Base-by-base conservation (phyloP, 106 monocot genomes). In the Dendrobium chrysotoxum region DNA sequence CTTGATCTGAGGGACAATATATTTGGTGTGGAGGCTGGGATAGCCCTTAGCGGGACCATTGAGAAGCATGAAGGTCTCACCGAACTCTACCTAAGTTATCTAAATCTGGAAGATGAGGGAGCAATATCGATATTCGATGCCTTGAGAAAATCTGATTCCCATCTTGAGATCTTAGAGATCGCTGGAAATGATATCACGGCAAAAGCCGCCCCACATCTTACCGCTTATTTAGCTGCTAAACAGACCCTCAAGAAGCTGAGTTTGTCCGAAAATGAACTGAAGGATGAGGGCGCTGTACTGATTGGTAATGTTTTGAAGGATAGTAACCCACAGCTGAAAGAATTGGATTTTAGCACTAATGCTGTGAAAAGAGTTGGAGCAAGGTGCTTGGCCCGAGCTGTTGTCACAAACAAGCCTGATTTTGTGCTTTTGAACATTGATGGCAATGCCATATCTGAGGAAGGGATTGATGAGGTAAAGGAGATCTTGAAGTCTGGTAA, bases 381-480 rank as follows among this genome's bases (percentile, higher is more conserved):
- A 8, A 85, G 88, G 75, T 81, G 87, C 71, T 81, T 98, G 81
- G 92, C 94, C 10, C 86, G 88, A 38, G 92, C 86, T 1, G 86
- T 92, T 15, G 83, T 81, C 9, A 54, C 83, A 18, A 85, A 87
- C 71, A 92, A 90, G 77, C 90, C 87, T 4, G 78, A 85, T 6
- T 98, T 98, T 53, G 80, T 72, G 58, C 55, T 89, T 47, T 66
- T 98, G 84, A 94, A 94, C 80, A 91, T 98, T 17, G 86, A 97
- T 61, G 89, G 89, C 23, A 96, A 96, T 85, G 85, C 50, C 64
- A 90, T 96, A n/a, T 94, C 93, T 0, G 93, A 93, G 3, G 96
- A 96, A 90, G 96, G 96, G 30, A 88, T 96, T 16, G 94, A 96
- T 80, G 96, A 96, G 72, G 89, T 98, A 44, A 92, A 88, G 83